Evolutionary conservation across 1,284 basidiomycete species (phyloP), one percentile per base, ranked within the genome.

Genomic region (Bondarzewia mesenterica): DNA sequence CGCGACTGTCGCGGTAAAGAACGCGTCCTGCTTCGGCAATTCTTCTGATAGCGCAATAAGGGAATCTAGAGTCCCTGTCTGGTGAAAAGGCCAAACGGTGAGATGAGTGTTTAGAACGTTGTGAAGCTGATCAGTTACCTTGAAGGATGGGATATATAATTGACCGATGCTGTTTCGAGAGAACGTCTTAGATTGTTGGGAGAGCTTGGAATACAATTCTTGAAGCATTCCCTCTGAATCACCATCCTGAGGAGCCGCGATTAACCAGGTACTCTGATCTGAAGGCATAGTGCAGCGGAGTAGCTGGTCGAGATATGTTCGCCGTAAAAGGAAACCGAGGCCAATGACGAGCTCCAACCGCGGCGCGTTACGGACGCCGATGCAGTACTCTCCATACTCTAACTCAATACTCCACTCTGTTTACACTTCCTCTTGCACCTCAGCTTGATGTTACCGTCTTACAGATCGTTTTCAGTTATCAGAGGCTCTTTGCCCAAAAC

Each of bases 11-110:
- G 79, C 72, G 3, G 91, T 97, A 71, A 96, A 93, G 70, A 79
- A 80, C n/a, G 77, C 63, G 58, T 99, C 96, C 53, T 89, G 82
- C 70, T 97, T 98, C 14, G 93, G 91, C 40, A 99, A 77, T 47
- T 89, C 84, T 62, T 99, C 96, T 15, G 93, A 95, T 43, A 99
- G 78, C 3, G 81, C 77, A 55, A 99, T 83, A 50, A 99, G 82
- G 23, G 82, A 78, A 54, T 95, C 94, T 22, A 99, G 80, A 0
- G 95, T 99, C 48, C 95, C 95, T 51, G 93, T 92, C 93, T 98
- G 68, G 27, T 25, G 50, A 32, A 25, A 42, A 36, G 43, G 41
- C 22, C 10, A 4, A n/a, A 32, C 10, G 29, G 27, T 41, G 18
- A 51, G 44, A 18, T 27, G 29, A 26, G 16, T 39, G 25, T 15